A percentile compares a stretch with the other conserved stretches of the same genome.
Conservation (phyloP, 305 asterid species). For the Ajuga reptans region DNA sequence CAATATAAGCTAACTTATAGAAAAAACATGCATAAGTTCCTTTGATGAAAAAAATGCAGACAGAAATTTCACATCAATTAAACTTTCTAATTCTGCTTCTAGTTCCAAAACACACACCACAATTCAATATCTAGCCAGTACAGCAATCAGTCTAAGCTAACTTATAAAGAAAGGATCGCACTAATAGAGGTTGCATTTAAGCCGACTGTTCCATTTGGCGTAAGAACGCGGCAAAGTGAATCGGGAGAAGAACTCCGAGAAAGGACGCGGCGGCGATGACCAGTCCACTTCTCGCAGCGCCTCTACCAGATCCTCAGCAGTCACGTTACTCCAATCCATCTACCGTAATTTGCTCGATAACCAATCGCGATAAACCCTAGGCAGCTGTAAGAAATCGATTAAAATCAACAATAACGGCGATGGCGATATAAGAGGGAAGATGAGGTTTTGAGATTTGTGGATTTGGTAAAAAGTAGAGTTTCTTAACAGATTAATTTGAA, state of each 20-base stretch:
- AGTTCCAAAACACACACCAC: neutral
- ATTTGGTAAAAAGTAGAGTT: conserved; percentile 15
- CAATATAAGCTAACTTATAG: neutral
- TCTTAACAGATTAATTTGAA: conserved; percentile 1
- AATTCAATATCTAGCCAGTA: neutral
- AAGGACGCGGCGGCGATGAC: conserved; percentile 84
- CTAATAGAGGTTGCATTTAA: conserved; percentile 90
- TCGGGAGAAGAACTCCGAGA: conserved; percentile 69
- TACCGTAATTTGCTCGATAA: conserved; percentile 13
- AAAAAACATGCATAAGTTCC: too few species aligned
- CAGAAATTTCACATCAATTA: neutral
- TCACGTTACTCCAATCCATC: conserved; percentile 97
- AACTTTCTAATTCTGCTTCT: neutral
- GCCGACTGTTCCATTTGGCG: conserved; percentile 87
- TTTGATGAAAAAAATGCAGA: neutral
- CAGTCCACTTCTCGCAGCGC: conserved; percentile 90
- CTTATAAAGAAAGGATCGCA: conserved; percentile 25
- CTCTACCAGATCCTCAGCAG: conserved; percentile 79
- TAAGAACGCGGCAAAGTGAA: conserved; percentile 76
- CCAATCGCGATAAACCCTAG: conserved; percentile 19
- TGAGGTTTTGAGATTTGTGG: neutral
- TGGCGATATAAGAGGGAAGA: conserved; percentile 4
- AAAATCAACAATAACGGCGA: neutral
- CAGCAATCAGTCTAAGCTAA: conserved; percentile 3
- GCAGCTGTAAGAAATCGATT: neutral